Evolutionary conservation across 2,329 filamentous ascomycete species (phyloP).

Genomic region (Diaporthe sp.): DNA sequence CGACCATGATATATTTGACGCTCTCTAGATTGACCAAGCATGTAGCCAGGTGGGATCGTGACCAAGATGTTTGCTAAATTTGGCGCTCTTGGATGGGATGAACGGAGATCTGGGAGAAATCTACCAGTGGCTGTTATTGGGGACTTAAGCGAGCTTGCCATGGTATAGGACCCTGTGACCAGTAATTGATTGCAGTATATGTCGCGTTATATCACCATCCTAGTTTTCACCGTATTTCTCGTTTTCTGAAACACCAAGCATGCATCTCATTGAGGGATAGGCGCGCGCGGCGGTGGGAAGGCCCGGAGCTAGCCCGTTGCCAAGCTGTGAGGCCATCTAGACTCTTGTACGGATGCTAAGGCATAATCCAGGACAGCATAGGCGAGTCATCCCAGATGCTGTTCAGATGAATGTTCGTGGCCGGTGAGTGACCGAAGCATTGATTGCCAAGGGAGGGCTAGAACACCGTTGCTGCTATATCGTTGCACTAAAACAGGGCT

Average conservation of each 20-base stretch:
- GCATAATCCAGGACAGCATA: conserved; percentile 1
- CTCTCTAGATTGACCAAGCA: neutral
- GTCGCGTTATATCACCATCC: neutral
- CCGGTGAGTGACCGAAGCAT: neutral
- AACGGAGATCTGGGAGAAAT: neutral
- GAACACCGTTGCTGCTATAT: neutral
- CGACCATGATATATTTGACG: neutral
- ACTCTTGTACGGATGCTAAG: neutral
- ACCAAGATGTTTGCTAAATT: conserved; percentile 4
- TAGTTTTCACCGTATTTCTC: neutral
- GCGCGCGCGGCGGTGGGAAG: conserved; percentile 12
- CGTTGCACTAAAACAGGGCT: conserved; percentile 4
- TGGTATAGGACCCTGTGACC: too few relatives aligned
- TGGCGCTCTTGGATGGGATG: conserved; percentile 5
- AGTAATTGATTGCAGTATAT: neutral
- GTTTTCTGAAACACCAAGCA: conserved; percentile 12
- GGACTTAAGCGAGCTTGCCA: neutral
- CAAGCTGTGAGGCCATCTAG: conserved; percentile 1
- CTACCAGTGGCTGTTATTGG: neutral
- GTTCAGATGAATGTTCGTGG: neutral
- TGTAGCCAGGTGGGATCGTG: neutral
- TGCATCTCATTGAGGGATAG: neutral
- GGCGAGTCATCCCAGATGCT: neutral
- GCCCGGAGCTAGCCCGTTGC: conserved; percentile 10
- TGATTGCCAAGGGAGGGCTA: conserved; percentile 2